Base-by-base conservation (phyloP, 148 eudicot genomes). In the Silene latifolia region DNA sequence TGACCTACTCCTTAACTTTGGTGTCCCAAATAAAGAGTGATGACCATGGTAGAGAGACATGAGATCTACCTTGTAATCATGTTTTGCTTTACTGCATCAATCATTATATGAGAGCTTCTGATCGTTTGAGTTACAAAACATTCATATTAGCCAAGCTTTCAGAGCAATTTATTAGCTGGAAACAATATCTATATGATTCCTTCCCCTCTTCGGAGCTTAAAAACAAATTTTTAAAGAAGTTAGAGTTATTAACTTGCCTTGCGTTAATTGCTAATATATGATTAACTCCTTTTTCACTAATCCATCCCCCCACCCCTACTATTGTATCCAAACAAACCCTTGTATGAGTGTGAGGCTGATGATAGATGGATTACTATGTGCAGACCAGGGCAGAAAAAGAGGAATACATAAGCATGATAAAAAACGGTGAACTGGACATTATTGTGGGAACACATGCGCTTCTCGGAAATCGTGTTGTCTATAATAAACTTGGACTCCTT, bases 371-470 rank as follows among this genome's bases (percentile, higher is more conserved):
- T 71, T 83, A 73, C 68, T 77, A 57, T 69, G 24, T 84, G 82
- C 91, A 94, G 98, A 91, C 85, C 75, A 90, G 78, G 82, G 80
- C 80, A 80, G 98, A 91, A 82, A 94, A 92, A 84, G 98, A 91
- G 87, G 86, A 87, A 80, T 85, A 84, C 72, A 64, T 94, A 25
- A 85, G 74, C 71, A 76, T 84, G 93, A 94, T 94, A 66, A 90
- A 86, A 83, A 77, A 79, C 48, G 97, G 98, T 66, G 84, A 86
- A 63, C 77, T 94, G 86, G 84, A 91, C 85, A 91, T 94, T 54
- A 85, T 90, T 71, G 93, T 94, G 69, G 98, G 98, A 76, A 94
- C 98, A 66, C 98, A 94, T 82, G 82, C 98, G 25, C 91, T 94
- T 80, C 93, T 94, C 54, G 98, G 98, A 42, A 84, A 74, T 77